Conservation (phyloP, 2,329 filamentous ascomycete species). For the Diaporthe ampelina region DNA sequence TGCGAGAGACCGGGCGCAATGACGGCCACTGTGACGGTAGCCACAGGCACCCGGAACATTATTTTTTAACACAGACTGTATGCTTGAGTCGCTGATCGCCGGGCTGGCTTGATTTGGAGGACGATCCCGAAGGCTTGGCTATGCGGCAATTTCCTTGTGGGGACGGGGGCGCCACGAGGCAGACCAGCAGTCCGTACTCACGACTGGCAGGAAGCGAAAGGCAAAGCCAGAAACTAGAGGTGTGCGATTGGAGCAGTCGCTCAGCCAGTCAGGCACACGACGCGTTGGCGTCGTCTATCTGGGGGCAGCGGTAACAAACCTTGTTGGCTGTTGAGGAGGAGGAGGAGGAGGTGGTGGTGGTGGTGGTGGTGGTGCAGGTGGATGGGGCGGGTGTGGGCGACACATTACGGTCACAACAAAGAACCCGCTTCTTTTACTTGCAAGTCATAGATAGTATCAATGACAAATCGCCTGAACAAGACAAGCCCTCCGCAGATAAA, state of each 20-base stretch:
- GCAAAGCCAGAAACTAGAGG: background rate
- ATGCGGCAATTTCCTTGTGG: slow-evolving; percentile 34
- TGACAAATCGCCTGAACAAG: slow-evolving; percentile 11
- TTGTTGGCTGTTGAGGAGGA: slow-evolving; percentile 6
- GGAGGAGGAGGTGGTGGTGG: too few relatives aligned
- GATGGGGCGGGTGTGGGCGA: slow-evolving; percentile 1
- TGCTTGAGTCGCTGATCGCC: slow-evolving; percentile 30
- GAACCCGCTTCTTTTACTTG: background rate
- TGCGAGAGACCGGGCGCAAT: background rate
- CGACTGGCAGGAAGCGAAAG: slow-evolving; percentile 3
- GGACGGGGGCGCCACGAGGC: slow-evolving; percentile 26
- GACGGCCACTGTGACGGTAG: slow-evolving; percentile 14
- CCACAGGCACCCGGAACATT: slow-evolving; percentile 33
- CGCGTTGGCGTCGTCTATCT: slow-evolving; percentile 7
- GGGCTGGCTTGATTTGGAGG: slow-evolving; percentile 25
- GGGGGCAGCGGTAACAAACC: slow-evolving; percentile 24
- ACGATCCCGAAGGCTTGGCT: slow-evolving; percentile 33
- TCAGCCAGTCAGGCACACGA: slow-evolving; percentile 2
- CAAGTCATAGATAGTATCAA: slow-evolving; percentile 1
- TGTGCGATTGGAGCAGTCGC: background rate
- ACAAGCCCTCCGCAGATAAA: background rate
- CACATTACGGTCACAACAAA: background rate
- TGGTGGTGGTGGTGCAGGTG: background rate
- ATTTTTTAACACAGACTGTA: background rate
- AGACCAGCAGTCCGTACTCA: background rate